These are phyloP conservation scores for Nigrospora oryzae DNA, from an alignment of 2,329 filamentous ascomycete genomes.

Conservation along the genomic window DNA sequence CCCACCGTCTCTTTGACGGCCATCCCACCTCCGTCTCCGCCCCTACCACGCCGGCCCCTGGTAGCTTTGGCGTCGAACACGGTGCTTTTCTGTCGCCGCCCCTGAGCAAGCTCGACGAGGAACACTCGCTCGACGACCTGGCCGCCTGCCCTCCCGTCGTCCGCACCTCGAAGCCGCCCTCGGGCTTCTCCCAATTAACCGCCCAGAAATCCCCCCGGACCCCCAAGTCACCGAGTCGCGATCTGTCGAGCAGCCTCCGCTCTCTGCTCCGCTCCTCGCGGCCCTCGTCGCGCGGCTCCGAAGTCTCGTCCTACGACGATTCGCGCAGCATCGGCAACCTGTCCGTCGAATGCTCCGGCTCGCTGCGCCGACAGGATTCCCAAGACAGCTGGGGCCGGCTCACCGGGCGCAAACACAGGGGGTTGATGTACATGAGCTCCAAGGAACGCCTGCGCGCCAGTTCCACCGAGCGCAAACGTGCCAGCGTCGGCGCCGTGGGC, in stretches of 20 bases:
- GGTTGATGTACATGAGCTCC: conserved; percentile 67
- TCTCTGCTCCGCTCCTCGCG: conserved; percentile 52
- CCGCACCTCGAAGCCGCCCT: conserved; percentile 73
- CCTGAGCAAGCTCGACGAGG: conserved; percentile 38
- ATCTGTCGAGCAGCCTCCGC: conserved; percentile 42
- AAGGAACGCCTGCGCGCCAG: conserved; percentile 57
- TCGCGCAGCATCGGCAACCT: conserved; percentile 55
- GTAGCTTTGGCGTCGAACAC: conserved; percentile 67
- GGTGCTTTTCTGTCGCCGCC: conserved; percentile 50
- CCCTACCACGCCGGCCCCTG: conserved; percentile 24
- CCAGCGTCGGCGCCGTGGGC: conserved; percentile 30
- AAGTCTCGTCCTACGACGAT: conserved; percentile 47
- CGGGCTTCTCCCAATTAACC: conserved; percentile 65
- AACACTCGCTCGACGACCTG: conserved; percentile 47
- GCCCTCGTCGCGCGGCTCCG: conserved; percentile 51
- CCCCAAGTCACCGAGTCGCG: conserved; percentile 37
- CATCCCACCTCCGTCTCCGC: conserved; percentile 30
- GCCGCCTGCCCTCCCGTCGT: conserved; percentile 63
- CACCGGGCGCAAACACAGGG: conserved; percentile 41
- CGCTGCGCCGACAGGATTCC: conserved; percentile 43
- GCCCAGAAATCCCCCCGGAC: conserved; percentile 39
- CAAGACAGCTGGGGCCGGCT: conserved; percentile 57
- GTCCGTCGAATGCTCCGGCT: conserved; percentile 51
- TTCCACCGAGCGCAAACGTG: conserved; percentile 52
- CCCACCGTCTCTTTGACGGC: conserved; percentile 61